Percentiles rank a stretch among this genome's conserved stretches.
Conservation (phyloP, 139 green algal genomes). For the Trebouxia sp. region DNA sequence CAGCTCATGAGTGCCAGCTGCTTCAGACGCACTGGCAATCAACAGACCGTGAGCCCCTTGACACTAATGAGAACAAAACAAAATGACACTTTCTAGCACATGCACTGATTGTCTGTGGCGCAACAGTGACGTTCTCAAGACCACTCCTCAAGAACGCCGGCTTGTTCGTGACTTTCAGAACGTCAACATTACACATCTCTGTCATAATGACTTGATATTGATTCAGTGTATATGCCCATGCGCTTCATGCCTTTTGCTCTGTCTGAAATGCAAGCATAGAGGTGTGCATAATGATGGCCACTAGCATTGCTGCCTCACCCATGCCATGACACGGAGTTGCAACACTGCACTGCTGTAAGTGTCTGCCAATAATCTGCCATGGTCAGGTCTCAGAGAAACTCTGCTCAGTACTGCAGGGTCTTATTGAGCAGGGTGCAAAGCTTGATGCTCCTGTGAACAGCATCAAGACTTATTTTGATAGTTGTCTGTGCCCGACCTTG, state of each 20-base stretch:
- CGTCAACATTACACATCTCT: background rate
- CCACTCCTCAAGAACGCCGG: background rate
- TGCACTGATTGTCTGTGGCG: background rate
- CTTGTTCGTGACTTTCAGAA: background rate
- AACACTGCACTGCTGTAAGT: background rate
- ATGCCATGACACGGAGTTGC: too few relatives aligned
- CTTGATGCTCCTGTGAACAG: background rate
- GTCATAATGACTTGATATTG: background rate
- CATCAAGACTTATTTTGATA: background rate
- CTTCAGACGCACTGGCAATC: conserved; percentile 58
- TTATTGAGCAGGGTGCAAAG: background rate
- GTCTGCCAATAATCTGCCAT: background rate
- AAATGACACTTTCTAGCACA: too few relatives aligned
- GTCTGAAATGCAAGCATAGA: too few relatives aligned
- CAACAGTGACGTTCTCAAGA: background rate
- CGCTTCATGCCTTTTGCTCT: too few relatives aligned
- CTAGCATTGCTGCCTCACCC: too few relatives aligned
- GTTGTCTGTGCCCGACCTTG: conserved; percentile 11
- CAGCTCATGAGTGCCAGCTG: conserved; percentile 79
- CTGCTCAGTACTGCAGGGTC: background rate
- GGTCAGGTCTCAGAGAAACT: background rate
- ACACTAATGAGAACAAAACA: too few relatives aligned
- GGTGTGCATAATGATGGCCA: too few relatives aligned
- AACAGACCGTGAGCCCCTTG: background rate
- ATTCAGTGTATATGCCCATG: too few relatives aligned